Evolutionary conservation across 306 rosid genomes (phyloP), one percentile per base, ranked within the genome.

Genomic region (Cicer pinnatifidum): DNA sequence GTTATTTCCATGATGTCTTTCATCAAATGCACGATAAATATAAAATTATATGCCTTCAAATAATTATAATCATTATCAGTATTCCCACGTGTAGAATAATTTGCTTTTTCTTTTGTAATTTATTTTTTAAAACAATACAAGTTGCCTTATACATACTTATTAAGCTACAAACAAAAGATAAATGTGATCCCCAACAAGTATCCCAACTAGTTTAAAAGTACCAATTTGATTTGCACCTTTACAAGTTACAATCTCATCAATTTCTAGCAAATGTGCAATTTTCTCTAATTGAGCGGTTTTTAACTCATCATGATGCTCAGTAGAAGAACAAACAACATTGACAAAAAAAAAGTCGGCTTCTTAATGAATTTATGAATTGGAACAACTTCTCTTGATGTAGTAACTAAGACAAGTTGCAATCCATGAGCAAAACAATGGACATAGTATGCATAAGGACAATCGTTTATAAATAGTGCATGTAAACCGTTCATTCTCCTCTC

Each of bases 11-110:
- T 12, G 8, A 51, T 51, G 0, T 51, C 11, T 13, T 0, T 71
- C 37, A 40, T 40, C 23, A 20, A 56, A 41, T 71, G 76, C 23
- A 56, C 19, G 52, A 56, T 71, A 12, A 71, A 71, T 20, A 40
- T 6, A 71, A 56, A 56, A 9, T 56, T 44, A 71, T 41, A 71
- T 39, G 54, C 41, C 2, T 4, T 40, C 41, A 54, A 41, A 8
- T 10, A 11, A 7, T 54, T 23, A 2, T 56, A 41, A 19, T 54
- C 39, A 71, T 1, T 41, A 71, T n/a, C 5, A 19, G 13, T 56
- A 56, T 71, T 51, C 23, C 12, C 28, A 6, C 54, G 3, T 54
- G 40, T 54, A 71, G 13, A 16, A 70, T 37, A 52, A 52, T 52
- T 37, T 38, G 39, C 16, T 1, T 16, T 10, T 37, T 16, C 63